Conservation (phyloP, 169 alveolate genomes). For the Perkinsus marinus region DNA sequence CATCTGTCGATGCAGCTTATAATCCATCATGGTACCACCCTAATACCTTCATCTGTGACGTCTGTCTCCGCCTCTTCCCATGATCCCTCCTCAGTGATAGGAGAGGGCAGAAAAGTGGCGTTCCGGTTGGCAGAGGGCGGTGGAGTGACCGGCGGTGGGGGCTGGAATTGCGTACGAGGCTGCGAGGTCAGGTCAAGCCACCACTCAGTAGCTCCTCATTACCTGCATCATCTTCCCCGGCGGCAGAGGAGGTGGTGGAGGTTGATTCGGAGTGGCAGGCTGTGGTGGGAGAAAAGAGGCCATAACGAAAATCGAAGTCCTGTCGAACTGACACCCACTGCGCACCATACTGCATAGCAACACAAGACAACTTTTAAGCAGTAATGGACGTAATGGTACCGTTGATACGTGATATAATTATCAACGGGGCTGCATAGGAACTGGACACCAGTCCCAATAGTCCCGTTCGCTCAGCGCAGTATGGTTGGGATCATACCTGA, state of each 20-base stretch:
- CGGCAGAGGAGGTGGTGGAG: not conserved
- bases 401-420: not conserved
- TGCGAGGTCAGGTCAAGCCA: not conserved
- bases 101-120: not conserved
- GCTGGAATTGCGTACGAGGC: not conserved
- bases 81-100: not conserved
- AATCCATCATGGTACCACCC: not conserved
- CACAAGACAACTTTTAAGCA: not conserved
- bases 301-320: not conserved
- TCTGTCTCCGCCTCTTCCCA: not conserved
- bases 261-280: not conserved
- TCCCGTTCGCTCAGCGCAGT: not conserved
- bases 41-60: not conserved
- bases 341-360: not conserved
- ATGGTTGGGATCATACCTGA: not conserved
- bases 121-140: not conserved
- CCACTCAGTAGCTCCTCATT: not conserved
- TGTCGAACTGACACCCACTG: not conserved
- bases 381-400: not conserved
- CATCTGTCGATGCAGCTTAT: not conserved
- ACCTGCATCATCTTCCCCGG: not conserved
- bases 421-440: not conserved
- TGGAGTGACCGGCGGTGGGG: not conserved
- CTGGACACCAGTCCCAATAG: not conserved
- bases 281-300: not conserved